These are phyloP conservation scores for Zygosaccharomyces kombuchaensis DNA, from an alignment of 805 yeast genomes.

Conservation along the genomic window DNA sequence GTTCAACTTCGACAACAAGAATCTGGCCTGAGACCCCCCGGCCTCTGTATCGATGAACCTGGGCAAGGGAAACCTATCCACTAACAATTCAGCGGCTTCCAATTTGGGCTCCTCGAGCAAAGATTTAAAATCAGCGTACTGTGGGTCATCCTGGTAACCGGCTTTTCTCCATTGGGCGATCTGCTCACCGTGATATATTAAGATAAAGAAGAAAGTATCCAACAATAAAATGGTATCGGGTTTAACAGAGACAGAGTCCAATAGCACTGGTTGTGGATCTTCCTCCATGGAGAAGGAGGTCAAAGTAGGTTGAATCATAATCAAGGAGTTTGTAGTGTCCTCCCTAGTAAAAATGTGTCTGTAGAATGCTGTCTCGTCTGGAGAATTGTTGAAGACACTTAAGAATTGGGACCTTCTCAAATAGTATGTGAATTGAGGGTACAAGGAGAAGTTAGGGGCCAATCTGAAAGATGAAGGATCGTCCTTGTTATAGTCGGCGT, in stretches of 20 bases:
- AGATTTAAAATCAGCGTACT: constrained; percentile 80
- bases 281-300: constrained; percentile 78
- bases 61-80: constrained; percentile 96
- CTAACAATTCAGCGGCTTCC: constrained; percentile 87
- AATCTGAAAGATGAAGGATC: constrained; percentile 78
- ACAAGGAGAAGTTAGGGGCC: constrained; percentile 75
- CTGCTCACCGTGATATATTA: constrained; percentile 91
- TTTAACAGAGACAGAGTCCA: constrained; percentile 88
- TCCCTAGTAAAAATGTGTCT: constrained; percentile 89
- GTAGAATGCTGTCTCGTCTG: constrained; percentile 97
- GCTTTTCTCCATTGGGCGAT: constrained; percentile 95
- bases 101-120: constrained; percentile 83
- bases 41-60: constrained; percentile 96
- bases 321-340: constrained; percentile 86
- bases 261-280: constrained; percentile 85
- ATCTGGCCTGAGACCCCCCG: constrained; percentile 98
- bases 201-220: constrained; percentile 95
- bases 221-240: constrained; percentile 82
- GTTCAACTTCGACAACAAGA: constrained; percentile 88
- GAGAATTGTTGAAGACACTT: constrained; percentile 95
- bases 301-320: constrained; percentile 97
- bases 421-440: constrained; percentile 95
- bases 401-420: constrained; percentile 93
- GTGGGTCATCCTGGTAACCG: constrained; percentile 88
- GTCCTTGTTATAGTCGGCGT: constrained; percentile 88